Percentiles rank a stretch among this genome's conserved stretches.
These are phyloP conservation scores for Colletotrichum tropicale DNA, from an alignment of 2,329 filamentous ascomycete species.

Conservation along the genomic window DNA sequence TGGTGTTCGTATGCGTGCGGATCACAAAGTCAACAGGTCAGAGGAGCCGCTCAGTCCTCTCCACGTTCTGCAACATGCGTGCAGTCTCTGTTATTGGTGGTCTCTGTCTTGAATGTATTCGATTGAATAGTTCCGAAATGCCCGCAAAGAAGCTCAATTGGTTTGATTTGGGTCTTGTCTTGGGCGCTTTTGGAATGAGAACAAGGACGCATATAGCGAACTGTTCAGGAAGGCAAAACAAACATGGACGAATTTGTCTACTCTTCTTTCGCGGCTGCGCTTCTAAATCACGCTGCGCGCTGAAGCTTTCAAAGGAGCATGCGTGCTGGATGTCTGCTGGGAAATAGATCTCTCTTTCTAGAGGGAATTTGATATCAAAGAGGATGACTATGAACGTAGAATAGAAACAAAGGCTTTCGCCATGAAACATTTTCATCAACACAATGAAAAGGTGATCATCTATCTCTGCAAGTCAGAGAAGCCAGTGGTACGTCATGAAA, in stretches of 20 bases:
- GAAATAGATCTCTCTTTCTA: accelerated
- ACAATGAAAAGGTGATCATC: neutral
- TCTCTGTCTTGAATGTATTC: accelerated
- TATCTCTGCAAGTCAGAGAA: accelerated
- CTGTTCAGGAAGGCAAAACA: accelerated
- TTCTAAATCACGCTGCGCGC: accelerated
- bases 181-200: neutral
- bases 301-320: neutral
- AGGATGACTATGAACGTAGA: accelerated
- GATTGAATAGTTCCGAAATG: accelerated
- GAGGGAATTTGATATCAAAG: accelerated
- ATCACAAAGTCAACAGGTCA: neutral
- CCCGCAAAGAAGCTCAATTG: accelerated
- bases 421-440: accelerated
- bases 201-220: accelerated
- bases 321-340: accelerated
- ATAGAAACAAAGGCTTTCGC: neutral
- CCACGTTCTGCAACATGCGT: accelerated
- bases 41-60: neutral
- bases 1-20: accelerated
- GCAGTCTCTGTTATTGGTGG: neutral
- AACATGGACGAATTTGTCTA: neutral
- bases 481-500: accelerated
- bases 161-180: neutral
- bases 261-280: neutral